A percentile compares a stretch with the other conserved stretches of the same genome.
Conservation (phyloP, 805 yeast genomes). For the Phaffomyces thermotolerans region DNA sequence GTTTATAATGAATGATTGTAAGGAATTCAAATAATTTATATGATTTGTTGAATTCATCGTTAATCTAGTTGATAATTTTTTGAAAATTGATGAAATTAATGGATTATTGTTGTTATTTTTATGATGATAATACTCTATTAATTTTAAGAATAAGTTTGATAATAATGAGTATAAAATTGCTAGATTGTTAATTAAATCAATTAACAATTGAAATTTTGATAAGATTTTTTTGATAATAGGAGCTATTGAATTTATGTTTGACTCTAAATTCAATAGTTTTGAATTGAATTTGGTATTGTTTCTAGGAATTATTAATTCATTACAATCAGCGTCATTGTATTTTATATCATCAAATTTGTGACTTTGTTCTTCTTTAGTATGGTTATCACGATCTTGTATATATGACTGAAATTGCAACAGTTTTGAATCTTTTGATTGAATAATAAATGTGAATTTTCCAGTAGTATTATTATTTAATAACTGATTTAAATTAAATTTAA, state of each 20-base stretch:
- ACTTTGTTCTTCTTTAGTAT: no score
- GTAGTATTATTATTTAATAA: neutral
- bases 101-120: no score
- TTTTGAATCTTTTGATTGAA: neutral
- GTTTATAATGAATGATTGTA: conserved; percentile 11
- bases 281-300: neutral
- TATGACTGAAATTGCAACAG: neutral
- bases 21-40: conserved; percentile 10
- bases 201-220: no score
- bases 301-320: neutral
- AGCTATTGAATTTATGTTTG: no score
- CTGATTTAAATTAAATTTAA: neutral
- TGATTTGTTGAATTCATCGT: conserved; percentile 13
- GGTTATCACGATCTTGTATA: neutral
- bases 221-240: no score
- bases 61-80: neutral
- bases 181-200: no score
- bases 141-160: no score
- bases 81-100: no score
- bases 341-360: neutral
- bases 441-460: neutral
- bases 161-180: no score
- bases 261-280: no score
- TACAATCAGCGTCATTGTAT: neutral
- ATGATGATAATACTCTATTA: no score